These are phyloP conservation scores for Mycena olivaceomarginata DNA, from an alignment of 768 basidiomycete species.

Conservation along the genomic window DNA sequence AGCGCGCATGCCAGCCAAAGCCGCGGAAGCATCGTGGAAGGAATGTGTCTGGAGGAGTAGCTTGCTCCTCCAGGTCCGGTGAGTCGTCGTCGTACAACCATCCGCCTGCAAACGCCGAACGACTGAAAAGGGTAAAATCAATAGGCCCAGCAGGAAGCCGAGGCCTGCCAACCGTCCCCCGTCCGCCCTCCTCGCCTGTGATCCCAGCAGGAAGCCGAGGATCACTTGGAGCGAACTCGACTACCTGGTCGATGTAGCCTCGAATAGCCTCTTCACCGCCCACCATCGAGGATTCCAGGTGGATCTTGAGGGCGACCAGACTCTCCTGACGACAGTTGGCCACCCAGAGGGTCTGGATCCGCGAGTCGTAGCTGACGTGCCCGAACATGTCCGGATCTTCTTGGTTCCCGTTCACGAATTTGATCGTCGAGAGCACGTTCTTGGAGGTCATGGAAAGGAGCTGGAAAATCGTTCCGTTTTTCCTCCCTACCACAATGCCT, in stretches of 20 bases:
- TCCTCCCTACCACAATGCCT: slow-evolving; percentile 90
- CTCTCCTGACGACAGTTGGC: slow-evolving; percentile 92
- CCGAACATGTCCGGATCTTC: slow-evolving; percentile 94
- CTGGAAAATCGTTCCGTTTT: slow-evolving; percentile 90
- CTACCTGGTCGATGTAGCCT: slow-evolving; percentile 86
- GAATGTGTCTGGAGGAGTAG: too few species aligned
- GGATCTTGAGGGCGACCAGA: slow-evolving; percentile 87
- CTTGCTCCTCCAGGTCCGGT: too few species aligned
- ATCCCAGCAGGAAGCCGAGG: too few species aligned
- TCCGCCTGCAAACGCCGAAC: too few species aligned
- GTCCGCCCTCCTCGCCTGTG: too few species aligned
- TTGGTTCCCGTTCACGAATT: slow-evolving; percentile 80
- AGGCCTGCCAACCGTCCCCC: too few species aligned
- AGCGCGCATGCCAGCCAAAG: too few species aligned
- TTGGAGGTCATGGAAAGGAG: slow-evolving; percentile 86
- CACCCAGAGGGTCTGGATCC: slow-evolving; percentile 92
- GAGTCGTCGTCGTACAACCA: too few species aligned
- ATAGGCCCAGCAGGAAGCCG: too few species aligned
- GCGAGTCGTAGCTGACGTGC: slow-evolving; percentile 88
- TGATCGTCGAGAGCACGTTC: slow-evolving; percentile 84
- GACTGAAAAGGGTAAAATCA: too few species aligned
- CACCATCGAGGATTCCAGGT: slow-evolving; percentile 76
- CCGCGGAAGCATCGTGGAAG: too few species aligned
- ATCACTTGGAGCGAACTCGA: slow-evolving; percentile 90
- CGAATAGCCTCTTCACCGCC: slow-evolving; percentile 78